Evolutionary conservation across 2,329 filamentous ascomycete genomes (phyloP).

Genomic region (Colletotrichum eremochloae): DNA sequence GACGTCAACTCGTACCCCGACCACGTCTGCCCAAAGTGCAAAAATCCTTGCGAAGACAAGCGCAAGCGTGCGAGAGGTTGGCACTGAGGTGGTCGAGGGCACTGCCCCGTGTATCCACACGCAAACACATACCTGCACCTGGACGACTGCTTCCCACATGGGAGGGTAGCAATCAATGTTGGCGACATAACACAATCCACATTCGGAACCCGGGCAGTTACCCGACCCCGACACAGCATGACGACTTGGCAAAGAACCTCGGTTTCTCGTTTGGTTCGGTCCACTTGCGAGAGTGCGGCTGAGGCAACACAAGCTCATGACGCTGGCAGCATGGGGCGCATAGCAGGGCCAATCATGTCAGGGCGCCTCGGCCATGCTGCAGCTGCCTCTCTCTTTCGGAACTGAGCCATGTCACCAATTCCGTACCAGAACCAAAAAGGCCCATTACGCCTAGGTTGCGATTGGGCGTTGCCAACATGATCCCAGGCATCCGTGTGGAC

Average conservation of each 20-base stretch:
- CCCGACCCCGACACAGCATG: constrained; percentile 30
- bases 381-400: constrained; percentile 34
- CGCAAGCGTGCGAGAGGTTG: constrained; percentile 48
- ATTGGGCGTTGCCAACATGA: constrained; percentile 25
- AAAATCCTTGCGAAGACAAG: constrained; percentile 59
- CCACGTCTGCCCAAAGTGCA: constrained; percentile 61
- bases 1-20: constrained; percentile 55
- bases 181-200: constrained; percentile 25
- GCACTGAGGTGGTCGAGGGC: constrained; percentile 28
- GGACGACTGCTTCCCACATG: constrained; percentile 27
- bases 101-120: constrained; percentile 14
- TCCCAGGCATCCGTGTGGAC: constrained; percentile 36
- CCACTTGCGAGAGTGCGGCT: constrained; percentile 38
- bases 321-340: constrained; percentile 23
- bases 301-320: constrained; percentile 32
- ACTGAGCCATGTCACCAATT: constrained; percentile 16
- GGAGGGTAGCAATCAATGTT: constrained; percentile 11
- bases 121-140: constrained; percentile 10
- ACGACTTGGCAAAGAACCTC: not conserved
- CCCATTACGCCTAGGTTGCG: constrained; percentile 19
- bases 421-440: constrained; percentile 8
- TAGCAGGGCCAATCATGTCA: constrained; percentile 30
- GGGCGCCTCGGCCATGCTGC: constrained; percentile 24
- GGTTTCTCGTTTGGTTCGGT: constrained; percentile 14
- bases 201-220: constrained; percentile 16